These are phyloP conservation scores for Mycosphaerella arachidis DNA, from an alignment of 2,329 filamentous ascomycete genomes.

Conservation along the genomic window DNA sequence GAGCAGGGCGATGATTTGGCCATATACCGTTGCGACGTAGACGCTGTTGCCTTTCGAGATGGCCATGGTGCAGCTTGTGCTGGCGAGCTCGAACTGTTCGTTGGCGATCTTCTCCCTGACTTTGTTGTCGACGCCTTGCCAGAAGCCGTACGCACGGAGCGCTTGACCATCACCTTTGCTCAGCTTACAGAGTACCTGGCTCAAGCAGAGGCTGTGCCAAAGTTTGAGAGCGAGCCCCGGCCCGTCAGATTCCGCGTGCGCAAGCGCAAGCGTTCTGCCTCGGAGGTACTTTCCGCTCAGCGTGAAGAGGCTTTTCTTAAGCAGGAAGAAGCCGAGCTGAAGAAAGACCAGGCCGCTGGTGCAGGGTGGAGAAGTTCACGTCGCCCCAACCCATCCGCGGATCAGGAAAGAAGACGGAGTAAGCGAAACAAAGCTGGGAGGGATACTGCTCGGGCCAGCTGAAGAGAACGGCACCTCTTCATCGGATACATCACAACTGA, in stretches of 20 bases:
- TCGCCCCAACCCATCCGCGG: not conserved
- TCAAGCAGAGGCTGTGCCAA: not conserved
- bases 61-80: conserved; percentile 5
- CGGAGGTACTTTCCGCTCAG: conserved; percentile 14
- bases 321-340: conserved; percentile 11
- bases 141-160: conserved; percentile 1
- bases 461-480: not conserved
- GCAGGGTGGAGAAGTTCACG: conserved; percentile 3
- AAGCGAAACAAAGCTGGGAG: conserved; percentile 3
- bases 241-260: conserved; percentile 15
- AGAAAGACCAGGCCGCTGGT: conserved; percentile 8
- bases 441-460: conserved; percentile 3
- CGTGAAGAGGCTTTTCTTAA: conserved; percentile 10
- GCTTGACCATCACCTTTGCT: conserved; percentile 16
- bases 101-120: conserved; percentile 15
- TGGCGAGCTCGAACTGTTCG: conserved; percentile 10
- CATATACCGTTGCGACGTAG: conserved; percentile 10
- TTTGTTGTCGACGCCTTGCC: not conserved
- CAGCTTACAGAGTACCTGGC: conserved; percentile 7
- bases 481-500: not conserved
- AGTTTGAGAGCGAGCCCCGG: not conserved
- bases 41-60: conserved; percentile 8
- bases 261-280: conserved; percentile 18
- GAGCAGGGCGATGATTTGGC: conserved; percentile 23
- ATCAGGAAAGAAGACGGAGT: conserved; percentile 3